Evolutionary conservation across 2,329 filamentous ascomycete species (phyloP).

Genomic region (Orbilia brochopaga): DNA sequence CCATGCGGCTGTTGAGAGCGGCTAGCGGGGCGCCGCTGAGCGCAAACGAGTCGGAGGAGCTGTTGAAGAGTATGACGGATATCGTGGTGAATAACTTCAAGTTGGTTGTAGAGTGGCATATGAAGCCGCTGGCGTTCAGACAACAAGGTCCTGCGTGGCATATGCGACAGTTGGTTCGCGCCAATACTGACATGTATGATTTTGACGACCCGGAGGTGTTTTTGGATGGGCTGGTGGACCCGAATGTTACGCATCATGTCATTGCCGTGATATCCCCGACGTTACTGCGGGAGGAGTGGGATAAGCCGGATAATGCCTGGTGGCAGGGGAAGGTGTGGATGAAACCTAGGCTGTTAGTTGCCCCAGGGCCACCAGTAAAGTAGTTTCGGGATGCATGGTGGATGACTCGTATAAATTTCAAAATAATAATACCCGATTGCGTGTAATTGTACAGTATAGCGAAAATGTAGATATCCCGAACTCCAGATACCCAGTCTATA

Average conservation of each 20-base stretch:
- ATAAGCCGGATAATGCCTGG: slow-evolving; percentile 2
- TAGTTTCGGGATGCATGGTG: too few species aligned
- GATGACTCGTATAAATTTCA: background rate
- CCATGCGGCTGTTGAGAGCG: slow-evolving; percentile 13
- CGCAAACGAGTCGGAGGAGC: background rate
- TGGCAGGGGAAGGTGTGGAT: slow-evolving; percentile 14
- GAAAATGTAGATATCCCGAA: too few species aligned
- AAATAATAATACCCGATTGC: too few species aligned
- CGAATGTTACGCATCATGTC: slow-evolving; percentile 1
- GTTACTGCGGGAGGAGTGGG: slow-evolving; percentile 22
- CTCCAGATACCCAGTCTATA: too few species aligned
- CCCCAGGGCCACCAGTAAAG: slow-evolving; percentile 10
- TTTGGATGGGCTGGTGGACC: background rate
- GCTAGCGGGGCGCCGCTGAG: slow-evolving; percentile 4
- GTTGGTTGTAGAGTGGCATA: slow-evolving; percentile 25
- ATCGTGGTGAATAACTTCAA: slow-evolving; percentile 27
- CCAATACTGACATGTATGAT: background rate
- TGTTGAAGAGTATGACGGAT: slow-evolving; percentile 4
- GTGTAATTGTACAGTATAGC: too few species aligned
- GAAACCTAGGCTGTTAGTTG: slow-evolving; percentile 16
- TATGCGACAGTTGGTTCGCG: background rate
- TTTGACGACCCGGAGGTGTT: slow-evolving; percentile 7
- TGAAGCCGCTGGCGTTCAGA: slow-evolving; percentile 25
- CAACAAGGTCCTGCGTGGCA: slow-evolving; percentile 9
- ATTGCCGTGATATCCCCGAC: slow-evolving; percentile 25